These are phyloP conservation scores for Bipolaris bicolor DNA, from an alignment of 2,329 filamentous ascomycete species.

Conservation along the genomic window DNA sequence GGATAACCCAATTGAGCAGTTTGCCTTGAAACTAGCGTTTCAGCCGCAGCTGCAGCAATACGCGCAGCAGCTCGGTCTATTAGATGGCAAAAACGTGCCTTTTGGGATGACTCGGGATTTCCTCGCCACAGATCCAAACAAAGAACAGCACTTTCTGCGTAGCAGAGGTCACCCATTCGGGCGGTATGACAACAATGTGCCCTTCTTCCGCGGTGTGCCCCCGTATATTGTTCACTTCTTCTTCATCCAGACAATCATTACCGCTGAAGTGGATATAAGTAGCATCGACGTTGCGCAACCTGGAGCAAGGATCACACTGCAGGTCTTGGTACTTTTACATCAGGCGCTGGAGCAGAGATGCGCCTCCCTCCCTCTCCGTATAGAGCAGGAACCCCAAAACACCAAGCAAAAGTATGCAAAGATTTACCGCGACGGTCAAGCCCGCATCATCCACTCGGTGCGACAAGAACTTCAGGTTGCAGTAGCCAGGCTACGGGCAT, in stretches of 20 bases:
- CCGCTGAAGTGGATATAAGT: slow-evolving; percentile 23
- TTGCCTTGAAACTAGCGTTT: slow-evolving; percentile 52
- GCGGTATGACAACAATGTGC: slow-evolving; percentile 38
- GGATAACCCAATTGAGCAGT: slow-evolving; percentile 56
- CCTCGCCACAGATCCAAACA: slow-evolving; percentile 27
- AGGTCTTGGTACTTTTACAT: slow-evolving; percentile 31
- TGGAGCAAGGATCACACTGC: slow-evolving; percentile 28
- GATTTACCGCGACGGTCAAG: slow-evolving; percentile 53
- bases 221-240: slow-evolving; percentile 43
- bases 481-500: slow-evolving; percentile 12
- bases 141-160: slow-evolving; percentile 45
- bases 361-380: slow-evolving; percentile 22
- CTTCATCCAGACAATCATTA: slow-evolving; percentile 36
- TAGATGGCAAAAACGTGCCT: slow-evolving; percentile 27
- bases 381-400: slow-evolving; percentile 30
- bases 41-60: slow-evolving; percentile 41
- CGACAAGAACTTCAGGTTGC: slow-evolving; percentile 29
- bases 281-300: slow-evolving; percentile 22
- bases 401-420: slow-evolving; percentile 50
- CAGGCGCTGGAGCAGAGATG: slow-evolving; percentile 33
- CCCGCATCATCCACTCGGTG: slow-evolving; percentile 35
- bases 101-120: slow-evolving; percentile 36
- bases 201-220: slow-evolving; percentile 44
- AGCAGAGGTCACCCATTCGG: slow-evolving; percentile 39
- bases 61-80: slow-evolving; percentile 23